Evolutionary conservation across 495 filamentous ascomycete genomes (phyloP).

Genomic region (Talaromyces proteolyticus): DNA sequence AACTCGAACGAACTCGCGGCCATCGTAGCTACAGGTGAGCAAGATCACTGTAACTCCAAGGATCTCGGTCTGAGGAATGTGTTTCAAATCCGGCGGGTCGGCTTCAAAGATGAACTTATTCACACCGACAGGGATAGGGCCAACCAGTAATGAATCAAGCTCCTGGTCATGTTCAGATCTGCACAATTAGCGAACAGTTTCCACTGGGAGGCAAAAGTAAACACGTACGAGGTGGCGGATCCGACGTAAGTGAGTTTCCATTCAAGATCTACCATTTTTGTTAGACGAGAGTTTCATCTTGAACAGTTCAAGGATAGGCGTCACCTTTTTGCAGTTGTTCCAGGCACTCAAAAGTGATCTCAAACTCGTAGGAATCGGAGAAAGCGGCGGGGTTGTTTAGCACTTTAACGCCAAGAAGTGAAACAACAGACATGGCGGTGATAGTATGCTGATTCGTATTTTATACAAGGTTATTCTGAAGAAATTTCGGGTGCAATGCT

Average conservation of each 20-base stretch:
- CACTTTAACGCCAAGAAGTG: constrained; percentile 88
- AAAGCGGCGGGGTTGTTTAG: constrained; percentile 95
- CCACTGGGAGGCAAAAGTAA: constrained; percentile 4
- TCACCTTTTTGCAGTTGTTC: constrained; percentile 87
- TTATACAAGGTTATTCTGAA: constrained; percentile 5
- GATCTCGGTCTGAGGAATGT: constrained; percentile 91
- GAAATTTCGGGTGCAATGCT: constrained; percentile 1
- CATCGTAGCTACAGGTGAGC: constrained; percentile 93
- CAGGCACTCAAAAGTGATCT: constrained; percentile 98
- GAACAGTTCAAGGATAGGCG: too few species aligned
- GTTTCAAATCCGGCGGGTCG: constrained; percentile 78
- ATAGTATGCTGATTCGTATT: neutral
- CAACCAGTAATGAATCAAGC: constrained; percentile 92
- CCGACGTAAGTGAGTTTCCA: constrained; percentile 99
- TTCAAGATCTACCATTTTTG: constrained; percentile 67
- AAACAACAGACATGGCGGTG: constrained; percentile 87
- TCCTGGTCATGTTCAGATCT: constrained; percentile 97
- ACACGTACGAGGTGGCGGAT: constrained; percentile 85
- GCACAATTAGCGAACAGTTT: constrained; percentile 16
- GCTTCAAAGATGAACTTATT: constrained; percentile 99
- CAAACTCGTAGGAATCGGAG: constrained; percentile 83
- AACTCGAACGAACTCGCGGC: constrained; percentile 93
- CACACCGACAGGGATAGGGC: constrained; percentile 91
- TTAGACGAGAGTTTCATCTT: neutral
- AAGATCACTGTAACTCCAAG: constrained; percentile 96